These are phyloP conservation scores for Wickerhamiella lipophila DNA, from an alignment of 805 yeast species.

Conservation along the genomic window DNA sequence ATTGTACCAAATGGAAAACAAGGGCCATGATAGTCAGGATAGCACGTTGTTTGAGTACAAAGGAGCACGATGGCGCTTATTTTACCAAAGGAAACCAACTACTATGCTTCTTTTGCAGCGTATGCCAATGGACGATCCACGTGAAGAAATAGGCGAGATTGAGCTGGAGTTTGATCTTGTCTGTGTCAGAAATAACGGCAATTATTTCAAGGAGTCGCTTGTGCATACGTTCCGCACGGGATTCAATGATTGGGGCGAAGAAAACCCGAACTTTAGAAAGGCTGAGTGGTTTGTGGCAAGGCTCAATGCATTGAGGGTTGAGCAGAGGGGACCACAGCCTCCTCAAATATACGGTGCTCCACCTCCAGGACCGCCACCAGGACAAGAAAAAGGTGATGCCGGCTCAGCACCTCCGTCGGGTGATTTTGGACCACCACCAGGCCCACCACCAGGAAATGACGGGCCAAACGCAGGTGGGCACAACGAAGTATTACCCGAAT, in stretches of 20 bases:
- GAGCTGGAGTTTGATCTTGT: constrained; percentile 5
- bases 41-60: not conserved
- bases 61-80: constrained; percentile 6
- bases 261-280: not conserved
- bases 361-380: not conserved
- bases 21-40: constrained; percentile 4
- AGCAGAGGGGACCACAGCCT: not conserved
- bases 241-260: constrained; percentile 9
- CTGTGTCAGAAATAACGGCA: not conserved
- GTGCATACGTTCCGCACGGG: not conserved
- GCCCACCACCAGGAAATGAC: not conserved
- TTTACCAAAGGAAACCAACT: not conserved
- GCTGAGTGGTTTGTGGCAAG: not conserved
- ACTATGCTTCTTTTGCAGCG: constrained; percentile 8
- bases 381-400: too few species aligned
- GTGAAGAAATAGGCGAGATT: not conserved
- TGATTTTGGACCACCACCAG: not conserved
- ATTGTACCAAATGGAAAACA: not conserved
- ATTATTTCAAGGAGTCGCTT: not conserved
- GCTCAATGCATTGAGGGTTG: not conserved
- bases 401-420: too few species aligned
- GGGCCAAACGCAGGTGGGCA: not conserved
- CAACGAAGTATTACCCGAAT: not conserved
- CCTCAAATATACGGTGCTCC: not conserved
- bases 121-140: constrained; percentile 1